A percentile compares a stretch with the other conserved stretches of the same genome.
These are phyloP conservation scores for Paramecium caudatum DNA, from an alignment of 73 alveolate genomes.

Conservation along the genomic window DNA sequence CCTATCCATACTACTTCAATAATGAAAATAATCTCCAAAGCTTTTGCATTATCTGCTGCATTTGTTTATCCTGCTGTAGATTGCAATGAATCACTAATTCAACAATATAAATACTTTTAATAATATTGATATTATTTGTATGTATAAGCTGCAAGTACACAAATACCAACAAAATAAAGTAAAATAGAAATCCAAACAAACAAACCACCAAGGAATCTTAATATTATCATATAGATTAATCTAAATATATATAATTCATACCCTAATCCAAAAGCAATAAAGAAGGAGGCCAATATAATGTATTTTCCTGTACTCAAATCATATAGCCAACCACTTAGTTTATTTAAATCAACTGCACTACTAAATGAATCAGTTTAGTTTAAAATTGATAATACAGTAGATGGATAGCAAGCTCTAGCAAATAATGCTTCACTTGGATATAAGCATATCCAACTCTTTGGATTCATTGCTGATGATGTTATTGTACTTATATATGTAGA, in stretches of 20 bases:
- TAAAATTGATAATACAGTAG: background rate
- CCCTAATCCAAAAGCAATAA: slow-evolving; percentile 62
- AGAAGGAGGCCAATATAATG: slow-evolving; percentile 38
- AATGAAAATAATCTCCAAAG: background rate
- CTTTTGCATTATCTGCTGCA: slow-evolving; percentile 12
- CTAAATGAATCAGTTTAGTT: background rate
- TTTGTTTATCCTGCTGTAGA: background rate
- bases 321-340: slow-evolving; percentile 34
- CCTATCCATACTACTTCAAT: slow-evolving; percentile 57
- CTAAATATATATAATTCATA: background rate
- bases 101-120: background rate
- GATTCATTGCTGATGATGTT: background rate
- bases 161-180: slow-evolving; percentile 49
- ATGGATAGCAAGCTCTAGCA: slow-evolving; percentile 61
- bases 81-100: background rate
- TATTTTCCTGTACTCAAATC: slow-evolving; percentile 31
- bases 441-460: slow-evolving; percentile 11
- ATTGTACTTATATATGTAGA: background rate
- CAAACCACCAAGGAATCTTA: slow-evolving; percentile 70
- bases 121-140: slow-evolving; percentile 17
- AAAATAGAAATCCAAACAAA: slow-evolving; percentile 67
- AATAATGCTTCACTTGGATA: slow-evolving; percentile 6
- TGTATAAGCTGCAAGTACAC: slow-evolving; percentile 60
- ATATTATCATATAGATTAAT: slow-evolving; percentile 62
- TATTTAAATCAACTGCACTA: slow-evolving; percentile 35